Conservation (phyloP, 352 stramenopile species). For the Pythium coloratum region DNA sequence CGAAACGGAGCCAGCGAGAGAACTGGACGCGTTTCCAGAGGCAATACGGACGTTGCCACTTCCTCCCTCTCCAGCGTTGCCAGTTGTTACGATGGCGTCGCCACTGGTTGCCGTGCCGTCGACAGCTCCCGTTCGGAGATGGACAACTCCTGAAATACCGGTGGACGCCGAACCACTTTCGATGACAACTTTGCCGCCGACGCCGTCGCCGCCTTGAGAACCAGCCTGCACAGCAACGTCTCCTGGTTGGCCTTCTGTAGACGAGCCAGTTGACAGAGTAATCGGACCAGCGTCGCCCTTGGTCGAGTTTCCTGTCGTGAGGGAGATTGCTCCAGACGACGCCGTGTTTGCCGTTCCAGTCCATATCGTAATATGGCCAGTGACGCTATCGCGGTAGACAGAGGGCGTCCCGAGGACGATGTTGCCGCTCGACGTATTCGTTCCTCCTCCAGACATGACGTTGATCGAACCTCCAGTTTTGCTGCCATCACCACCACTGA, state of each 20-base stretch:
- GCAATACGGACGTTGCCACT: constrained; percentile 17
- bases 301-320: constrained; percentile 42
- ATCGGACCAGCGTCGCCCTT: constrained; percentile 41
- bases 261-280: constrained; percentile 41
- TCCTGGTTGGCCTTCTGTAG: constrained; percentile 43
- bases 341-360: constrained; percentile 31
- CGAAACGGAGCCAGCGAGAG: constrained; percentile 38
- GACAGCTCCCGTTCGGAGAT: background rate
- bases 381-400: constrained; percentile 21
- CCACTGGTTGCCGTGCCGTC: constrained; percentile 35
- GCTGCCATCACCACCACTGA: constrained; percentile 44
- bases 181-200: constrained; percentile 24
- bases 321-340: constrained; percentile 38
- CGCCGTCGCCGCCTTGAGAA: constrained; percentile 26
- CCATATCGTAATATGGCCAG: constrained; percentile 33
- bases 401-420: constrained; percentile 39
- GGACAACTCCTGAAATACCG: constrained; percentile 4
- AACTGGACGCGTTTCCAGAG: constrained; percentile 31
- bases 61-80: constrained; percentile 32
- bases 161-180: background rate
- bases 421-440: constrained; percentile 48
- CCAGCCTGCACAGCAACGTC: constrained; percentile 41
- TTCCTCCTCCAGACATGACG: constrained; percentile 42
- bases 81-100: constrained; percentile 47
- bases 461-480: constrained; percentile 54